Evolutionary conservation across 2,329 filamentous ascomycete genomes (phyloP).

Genomic region (Aspergillus neotritici): DNA sequence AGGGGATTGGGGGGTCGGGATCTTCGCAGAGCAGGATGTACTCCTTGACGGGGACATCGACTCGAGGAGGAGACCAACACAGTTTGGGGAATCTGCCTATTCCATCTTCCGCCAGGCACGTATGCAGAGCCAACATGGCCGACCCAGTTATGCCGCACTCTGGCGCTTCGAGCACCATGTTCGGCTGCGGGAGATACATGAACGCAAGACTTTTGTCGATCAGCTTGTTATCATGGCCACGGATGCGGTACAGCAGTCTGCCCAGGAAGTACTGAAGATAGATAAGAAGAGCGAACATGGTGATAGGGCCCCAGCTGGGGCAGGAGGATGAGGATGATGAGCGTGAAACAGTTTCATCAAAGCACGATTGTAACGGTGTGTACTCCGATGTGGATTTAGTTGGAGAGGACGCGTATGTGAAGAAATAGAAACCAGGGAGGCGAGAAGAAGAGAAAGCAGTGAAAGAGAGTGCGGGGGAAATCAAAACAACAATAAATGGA

Average conservation of each 20-base stretch:
- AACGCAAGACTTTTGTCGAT: constrained; percentile 20
- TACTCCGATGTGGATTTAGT: neutral
- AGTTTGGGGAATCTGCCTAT: constrained; percentile 19
- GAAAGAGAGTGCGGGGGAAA: neutral
- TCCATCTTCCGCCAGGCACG: constrained; percentile 19
- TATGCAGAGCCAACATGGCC: constrained; percentile 16
- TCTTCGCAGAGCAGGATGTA: constrained; percentile 28
- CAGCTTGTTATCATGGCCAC: constrained; percentile 21
- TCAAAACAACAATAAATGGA: constrained; percentile 3
- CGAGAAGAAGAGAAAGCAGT: neutral
- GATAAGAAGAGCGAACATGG: constrained; percentile 10
- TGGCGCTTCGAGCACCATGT: constrained; percentile 20
- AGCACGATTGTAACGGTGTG: no score
- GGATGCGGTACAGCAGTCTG: constrained; percentile 18
- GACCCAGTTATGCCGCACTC: constrained; percentile 23
- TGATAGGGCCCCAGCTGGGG: neutral
- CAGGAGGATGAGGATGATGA: no score
- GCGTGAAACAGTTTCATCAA: no score
- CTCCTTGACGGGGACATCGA: constrained; percentile 14
- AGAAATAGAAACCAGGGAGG: neutral
- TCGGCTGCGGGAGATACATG: constrained; percentile 16
- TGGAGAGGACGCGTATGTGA: neutral
- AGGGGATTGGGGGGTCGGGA: constrained; percentile 25
- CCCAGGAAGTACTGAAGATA: constrained; percentile 20
- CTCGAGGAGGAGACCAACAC: constrained; percentile 18